Evolutionary conservation across 345 rosid genomes (phyloP).

Genomic region (Microthlaspi erraticum): DNA sequence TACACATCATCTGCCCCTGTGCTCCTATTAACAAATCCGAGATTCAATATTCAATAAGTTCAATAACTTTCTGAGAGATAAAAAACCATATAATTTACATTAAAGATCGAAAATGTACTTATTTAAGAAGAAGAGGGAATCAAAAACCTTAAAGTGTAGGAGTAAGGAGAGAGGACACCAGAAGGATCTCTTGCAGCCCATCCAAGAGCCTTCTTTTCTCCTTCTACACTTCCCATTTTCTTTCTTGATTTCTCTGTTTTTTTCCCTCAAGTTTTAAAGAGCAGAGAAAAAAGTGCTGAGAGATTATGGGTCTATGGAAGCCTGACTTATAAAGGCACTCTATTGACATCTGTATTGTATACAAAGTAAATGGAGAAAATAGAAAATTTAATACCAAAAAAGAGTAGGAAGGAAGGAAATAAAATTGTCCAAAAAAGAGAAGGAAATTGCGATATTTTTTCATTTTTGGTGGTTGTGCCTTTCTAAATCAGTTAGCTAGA

Average conservation of each 20-base stretch:
- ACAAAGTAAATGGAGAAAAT: constrained; percentile 5
- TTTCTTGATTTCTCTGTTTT: constrained; percentile 12
- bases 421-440: constrained; percentile 1
- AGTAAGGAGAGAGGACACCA: constrained; percentile 67
- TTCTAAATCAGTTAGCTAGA: constrained; percentile 29
- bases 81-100: not conserved
- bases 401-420: not conserved
- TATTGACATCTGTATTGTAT: constrained; percentile 18
- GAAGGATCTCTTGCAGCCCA: constrained; percentile 90
- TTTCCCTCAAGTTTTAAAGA: not conserved
- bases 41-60: not conserved
- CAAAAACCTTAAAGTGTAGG: constrained; percentile 59
- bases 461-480: constrained; percentile 4
- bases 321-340: constrained; percentile 8
- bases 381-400: not conserved
- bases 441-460: not conserved
- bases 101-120: not conserved
- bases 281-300: constrained; percentile 12
- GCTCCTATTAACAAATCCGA: constrained; percentile 48
- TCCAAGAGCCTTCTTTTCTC: constrained; percentile 61
- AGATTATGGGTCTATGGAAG: constrained; percentile 15
- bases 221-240: constrained; percentile 50
- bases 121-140: not conserved
- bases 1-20: constrained; percentile 75
- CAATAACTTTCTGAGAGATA: not conserved